phyloP scores from a whole-genome alignment of 2,329 filamentous ascomycete species.

The Chrysoporthe deuterocubensis region DNA sequence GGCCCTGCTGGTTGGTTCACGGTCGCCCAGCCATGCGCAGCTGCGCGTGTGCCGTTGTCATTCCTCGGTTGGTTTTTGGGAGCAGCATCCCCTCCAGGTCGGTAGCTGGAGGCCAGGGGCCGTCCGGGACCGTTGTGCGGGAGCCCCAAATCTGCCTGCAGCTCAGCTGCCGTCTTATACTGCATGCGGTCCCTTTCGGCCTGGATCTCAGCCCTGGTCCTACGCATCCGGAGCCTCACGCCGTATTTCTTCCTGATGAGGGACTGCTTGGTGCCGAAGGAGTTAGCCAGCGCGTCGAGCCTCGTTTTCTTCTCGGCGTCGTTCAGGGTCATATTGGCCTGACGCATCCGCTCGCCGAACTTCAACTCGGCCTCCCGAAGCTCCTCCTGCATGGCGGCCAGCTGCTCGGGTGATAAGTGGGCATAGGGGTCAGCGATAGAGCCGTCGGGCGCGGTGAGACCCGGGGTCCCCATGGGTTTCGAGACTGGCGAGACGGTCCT shows the following conservation, averaged over 20 bases:
- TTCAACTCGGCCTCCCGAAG: constrained; percentile 42
- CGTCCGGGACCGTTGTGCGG: constrained; percentile 8
- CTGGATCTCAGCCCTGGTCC: constrained; percentile 51
- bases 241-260: constrained; percentile 62
- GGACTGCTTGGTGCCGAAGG: constrained; percentile 60
- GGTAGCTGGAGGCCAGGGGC: not conserved
- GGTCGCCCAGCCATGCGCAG: constrained; percentile 2
- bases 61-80: not conserved
- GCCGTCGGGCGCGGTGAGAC: not conserved
- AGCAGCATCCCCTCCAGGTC: not conserved
- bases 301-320: constrained; percentile 36
- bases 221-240: constrained; percentile 55
- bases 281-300: constrained; percentile 53
- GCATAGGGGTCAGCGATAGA: constrained; percentile 46
- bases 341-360: constrained; percentile 48
- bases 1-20: constrained; percentile 11
- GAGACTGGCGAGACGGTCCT: not conserved
- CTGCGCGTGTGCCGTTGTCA: not conserved
- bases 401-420: constrained; percentile 44
- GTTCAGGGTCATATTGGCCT: constrained; percentile 45
- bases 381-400: constrained; percentile 41
- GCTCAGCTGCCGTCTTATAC: constrained; percentile 33
- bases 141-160: constrained; percentile 18
- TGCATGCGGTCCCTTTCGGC: constrained; percentile 46
- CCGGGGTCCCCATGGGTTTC: not conserved